Base-by-base conservation (phyloP, 768 basidiomycete genomes). In the Mycena vulgaris region DNA sequence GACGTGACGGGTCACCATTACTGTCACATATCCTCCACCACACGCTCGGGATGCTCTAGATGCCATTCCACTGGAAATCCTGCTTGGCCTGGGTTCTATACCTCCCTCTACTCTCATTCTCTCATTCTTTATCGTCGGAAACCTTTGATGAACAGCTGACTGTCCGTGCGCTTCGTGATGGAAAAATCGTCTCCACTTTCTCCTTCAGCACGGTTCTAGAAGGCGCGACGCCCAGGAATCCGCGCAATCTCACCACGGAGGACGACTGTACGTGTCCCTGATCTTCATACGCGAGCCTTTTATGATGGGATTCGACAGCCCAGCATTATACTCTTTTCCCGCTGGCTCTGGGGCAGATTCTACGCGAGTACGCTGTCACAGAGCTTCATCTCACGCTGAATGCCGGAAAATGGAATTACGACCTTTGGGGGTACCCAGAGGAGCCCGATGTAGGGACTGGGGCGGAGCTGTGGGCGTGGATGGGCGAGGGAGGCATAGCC, bases 381-480 rank as follows among this genome's bases (percentile, higher is more conserved):
- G 95, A 97, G 71, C 85, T 98, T 23, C 94, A 96, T 76, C 88
- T 98, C 8, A 91, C 93, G 16, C 86, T 98, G 42, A 97, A 97
- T 61, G 91, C 96, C 21, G 97, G 97, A 25, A 93, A 91, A 73
- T 98, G 97, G 97, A 87, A 93, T 77, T 95, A 95, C 72, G 88
- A 89, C 52, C 82, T 86, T 27, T 97, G 95, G 93, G 94, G 93
- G 1, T 88, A 90, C 69, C 95, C 96, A 1, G 86, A 90, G 37
- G 92, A 93, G 71, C 81, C 86, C 9, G 89, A 89, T 5, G 92
- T 96, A 3, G 92, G 93, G 5, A 90, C 92, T 0, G 97, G 97
- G 5, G 96, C 94, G 14, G 95, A 97, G 78, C 83, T 98, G 6
- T 93, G 93, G 91, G 95, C 92, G 10, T 98, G 96, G 95, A 91